phyloP scores from a whole-genome alignment of 2,329 filamentous ascomycete genomes.

The Orbilia javanica region DNA sequence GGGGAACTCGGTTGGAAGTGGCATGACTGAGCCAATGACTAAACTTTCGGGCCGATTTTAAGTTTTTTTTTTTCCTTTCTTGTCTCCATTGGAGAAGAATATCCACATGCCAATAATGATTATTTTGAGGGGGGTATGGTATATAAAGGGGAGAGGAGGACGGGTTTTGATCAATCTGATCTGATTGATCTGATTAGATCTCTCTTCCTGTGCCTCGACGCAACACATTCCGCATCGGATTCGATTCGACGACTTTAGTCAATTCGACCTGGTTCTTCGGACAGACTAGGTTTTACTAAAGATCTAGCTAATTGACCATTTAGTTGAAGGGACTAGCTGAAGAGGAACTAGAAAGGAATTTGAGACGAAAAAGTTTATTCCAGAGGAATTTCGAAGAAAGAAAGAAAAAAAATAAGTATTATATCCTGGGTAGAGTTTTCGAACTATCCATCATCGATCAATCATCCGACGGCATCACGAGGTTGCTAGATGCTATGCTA shows the following conservation, averaged over 20 bases:
- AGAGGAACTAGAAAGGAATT: slow-evolving; percentile 9
- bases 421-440: too few species aligned
- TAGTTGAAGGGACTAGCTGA: not conserved
- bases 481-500: too few species aligned
- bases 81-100: too few species aligned
- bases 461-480: slow-evolving; percentile 46
- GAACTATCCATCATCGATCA: not conserved
- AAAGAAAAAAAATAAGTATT: not conserved
- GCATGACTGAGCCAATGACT: slow-evolving; percentile 6
- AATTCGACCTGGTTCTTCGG: too few species aligned
- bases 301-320: not conserved
- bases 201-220: not conserved
- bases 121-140: slow-evolving; percentile 2
- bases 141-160: slow-evolving; percentile 41
- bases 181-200: slow-evolving; percentile 58
- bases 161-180: not conserved
- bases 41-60: slow-evolving; percentile 3
- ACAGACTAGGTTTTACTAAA: too few species aligned
- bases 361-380: slow-evolving; percentile 16
- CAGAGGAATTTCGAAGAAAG: not conserved
- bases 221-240: slow-evolving; percentile 9
- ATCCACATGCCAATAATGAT: not conserved
- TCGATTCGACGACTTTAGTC: not conserved
- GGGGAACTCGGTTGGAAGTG: slow-evolving; percentile 5
- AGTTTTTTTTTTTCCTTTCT: not conserved